A percentile compares a stretch with the other conserved stretches of the same genome.
These are phyloP conservation scores for Pyrus pyrifolia DNA, from an alignment of 306 rosid genomes.

Conservation along the genomic window DNA sequence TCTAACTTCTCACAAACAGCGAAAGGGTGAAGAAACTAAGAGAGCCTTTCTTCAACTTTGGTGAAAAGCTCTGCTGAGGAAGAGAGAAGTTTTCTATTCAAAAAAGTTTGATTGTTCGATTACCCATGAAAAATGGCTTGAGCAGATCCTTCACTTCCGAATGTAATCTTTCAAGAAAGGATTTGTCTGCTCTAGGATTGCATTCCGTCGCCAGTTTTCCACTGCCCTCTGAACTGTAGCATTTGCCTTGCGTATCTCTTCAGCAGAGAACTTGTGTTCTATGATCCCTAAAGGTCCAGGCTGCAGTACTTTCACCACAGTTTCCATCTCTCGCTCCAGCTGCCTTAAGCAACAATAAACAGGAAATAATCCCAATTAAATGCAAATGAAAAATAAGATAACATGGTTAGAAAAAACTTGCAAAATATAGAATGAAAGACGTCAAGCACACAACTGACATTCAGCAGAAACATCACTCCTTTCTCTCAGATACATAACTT, in stretches of 20 bases:
- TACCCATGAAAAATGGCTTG: not conserved
- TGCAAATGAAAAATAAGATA: not conserved
- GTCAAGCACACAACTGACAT: not conserved
- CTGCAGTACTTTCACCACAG: constrained; percentile 76
- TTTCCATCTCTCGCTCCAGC: constrained; percentile 82
- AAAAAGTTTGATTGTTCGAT: not conserved
- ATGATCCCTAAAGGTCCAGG: constrained; percentile 89
- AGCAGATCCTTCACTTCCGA: constrained; percentile 25
- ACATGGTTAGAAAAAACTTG: not conserved
- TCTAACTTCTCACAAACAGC: not conserved
- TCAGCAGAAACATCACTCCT: not conserved
- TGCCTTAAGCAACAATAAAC: constrained; percentile 41
- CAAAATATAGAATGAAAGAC: not conserved
- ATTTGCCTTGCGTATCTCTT: constrained; percentile 57
- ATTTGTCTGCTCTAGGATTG: constrained; percentile 31
- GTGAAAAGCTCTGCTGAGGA: not conserved
- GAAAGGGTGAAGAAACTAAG: not conserved
- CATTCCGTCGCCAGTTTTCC: constrained; percentile 60
- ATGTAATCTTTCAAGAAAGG: constrained; percentile 43
- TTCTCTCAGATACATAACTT: not conserved
- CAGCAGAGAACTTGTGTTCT: constrained; percentile 79
- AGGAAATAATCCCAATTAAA: not conserved
- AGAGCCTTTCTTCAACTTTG: not conserved
- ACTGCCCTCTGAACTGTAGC: constrained; percentile 57
- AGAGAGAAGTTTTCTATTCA: not conserved